phyloP scores from a whole-genome alignment of 2,329 filamentous ascomycete species.

The Parastagonospora avenae region DNA sequence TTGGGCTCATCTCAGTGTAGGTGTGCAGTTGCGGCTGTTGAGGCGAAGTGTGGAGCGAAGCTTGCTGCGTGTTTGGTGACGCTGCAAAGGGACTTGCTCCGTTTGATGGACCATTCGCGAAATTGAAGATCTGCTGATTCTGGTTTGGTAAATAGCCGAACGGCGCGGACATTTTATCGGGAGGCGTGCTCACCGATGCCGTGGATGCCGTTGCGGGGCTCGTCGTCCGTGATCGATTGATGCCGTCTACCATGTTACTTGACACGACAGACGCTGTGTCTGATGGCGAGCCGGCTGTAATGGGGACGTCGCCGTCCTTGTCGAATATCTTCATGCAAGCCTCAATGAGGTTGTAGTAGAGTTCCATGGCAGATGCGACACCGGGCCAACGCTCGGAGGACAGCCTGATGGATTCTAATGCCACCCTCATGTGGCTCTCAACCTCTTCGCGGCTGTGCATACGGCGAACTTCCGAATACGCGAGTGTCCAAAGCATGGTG shows the following conservation, averaged over 20 bases:
- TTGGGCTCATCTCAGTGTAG: slow-evolving; percentile 37
- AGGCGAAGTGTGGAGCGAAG: slow-evolving; percentile 31
- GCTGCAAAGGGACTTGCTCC: slow-evolving; percentile 20
- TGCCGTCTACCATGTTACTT: slow-evolving; percentile 48
- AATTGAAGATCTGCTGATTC: slow-evolving; percentile 36
- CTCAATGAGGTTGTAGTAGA: slow-evolving; percentile 84
- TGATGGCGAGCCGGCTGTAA: slow-evolving; percentile 55
- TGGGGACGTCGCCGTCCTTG: slow-evolving; percentile 57
- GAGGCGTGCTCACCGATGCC: slow-evolving; percentile 45
- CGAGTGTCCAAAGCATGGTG: slow-evolving; percentile 88
- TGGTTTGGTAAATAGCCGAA: slow-evolving; percentile 46
- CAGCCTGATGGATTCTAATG: slow-evolving; percentile 77
- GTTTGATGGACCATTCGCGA: slow-evolving; percentile 25
- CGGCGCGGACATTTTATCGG: slow-evolving; percentile 38
- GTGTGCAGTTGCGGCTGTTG: slow-evolving; percentile 29
- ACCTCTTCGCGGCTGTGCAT: slow-evolving; percentile 76
- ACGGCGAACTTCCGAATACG: slow-evolving; percentile 80
- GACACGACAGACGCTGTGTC: slow-evolving; percentile 51
- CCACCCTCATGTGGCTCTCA: slow-evolving; percentile 72
- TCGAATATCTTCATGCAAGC: slow-evolving; percentile 91
- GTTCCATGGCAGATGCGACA: slow-evolving; percentile 78
- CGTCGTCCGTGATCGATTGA: slow-evolving; percentile 51
- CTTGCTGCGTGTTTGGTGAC: slow-evolving; percentile 25
- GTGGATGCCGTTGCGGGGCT: slow-evolving; percentile 51
- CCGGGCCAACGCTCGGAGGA: slow-evolving; percentile 92